Base-by-base conservation (phyloP, 2,329 filamentous ascomycete species). In the Chalara sp. region DNA sequence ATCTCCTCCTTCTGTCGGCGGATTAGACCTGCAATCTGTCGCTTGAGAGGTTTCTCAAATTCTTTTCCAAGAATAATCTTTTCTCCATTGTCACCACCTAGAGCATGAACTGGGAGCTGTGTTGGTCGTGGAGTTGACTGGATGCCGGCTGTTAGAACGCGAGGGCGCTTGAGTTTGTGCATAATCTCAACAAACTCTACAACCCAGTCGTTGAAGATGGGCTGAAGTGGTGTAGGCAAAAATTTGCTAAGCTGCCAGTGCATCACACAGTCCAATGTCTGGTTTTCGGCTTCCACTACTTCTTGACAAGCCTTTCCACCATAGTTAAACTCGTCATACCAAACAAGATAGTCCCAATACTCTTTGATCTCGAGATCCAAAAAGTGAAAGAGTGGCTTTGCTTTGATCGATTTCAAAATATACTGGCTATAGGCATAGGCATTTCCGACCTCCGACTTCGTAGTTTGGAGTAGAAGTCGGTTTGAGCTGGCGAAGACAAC, bases 301-400 rank as follows among this genome's bases (percentile, higher is more conserved):
- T 93, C 81, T 46, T 85, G 81, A 58, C 89, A 96, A 4, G 88
- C 93, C 63, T 95, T 95, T 54, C 93, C 93, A 50, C 93, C 95
- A 63, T 97, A 97, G 73, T 99, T 99, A 76, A 92, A 96, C 69
- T 96, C 89, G 61, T 99, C 93, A 60, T 97, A 97, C 93, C 93
- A 99, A 4, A 96, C 84, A 0, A 99, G 81, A 63, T 96, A 97
- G 67, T 99, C 93, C 93, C 93, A 99, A 69, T 96, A 99, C 66
- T 99, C 93, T 59, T 92, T 96, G 68, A 99, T 93, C 61, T 96
- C 89, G 3, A 99, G 76, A 62, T 99, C 93, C 56, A 99, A 83
- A 65, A 99, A 99, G 68, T 96, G 89, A 71, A 99, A 99, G 0
- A 96, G 78, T 0, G 93, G 90, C 63, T 96, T 96, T 51, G 83